Evolutionary conservation across 257 asterid genomes (phyloP).

Genomic region (Linaria vulgaris): DNA sequence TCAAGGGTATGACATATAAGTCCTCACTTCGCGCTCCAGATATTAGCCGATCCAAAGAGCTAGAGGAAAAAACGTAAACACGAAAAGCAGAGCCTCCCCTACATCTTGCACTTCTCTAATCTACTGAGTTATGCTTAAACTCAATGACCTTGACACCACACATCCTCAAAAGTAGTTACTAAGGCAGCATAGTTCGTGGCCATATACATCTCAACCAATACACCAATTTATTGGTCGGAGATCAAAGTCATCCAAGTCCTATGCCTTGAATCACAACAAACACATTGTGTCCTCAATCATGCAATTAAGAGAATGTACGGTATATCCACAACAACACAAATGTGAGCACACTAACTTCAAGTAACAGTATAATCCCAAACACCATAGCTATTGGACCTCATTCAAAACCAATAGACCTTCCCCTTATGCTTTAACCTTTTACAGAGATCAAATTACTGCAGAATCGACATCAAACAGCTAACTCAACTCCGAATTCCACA

Average conservation of each 20-base stretch:
- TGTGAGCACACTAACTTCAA: slow-evolving; percentile 1
- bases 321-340: slow-evolving; percentile 17
- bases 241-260: too few species aligned
- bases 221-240: too few species aligned
- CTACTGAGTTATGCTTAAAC: neutral
- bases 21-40: slow-evolving; percentile 13
- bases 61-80: slow-evolving; percentile 5
- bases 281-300: slow-evolving; percentile 3
- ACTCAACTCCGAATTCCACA: neutral
- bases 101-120: neutral
- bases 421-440: slow-evolving; percentile 16
- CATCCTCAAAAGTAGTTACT: too few species aligned
- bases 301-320: neutral
- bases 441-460: slow-evolving; percentile 15
- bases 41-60: neutral
- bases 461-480: too few species aligned
- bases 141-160: too few species aligned
- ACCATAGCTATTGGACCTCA: slow-evolving; percentile 15
- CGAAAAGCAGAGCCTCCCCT: slow-evolving; percentile 1
- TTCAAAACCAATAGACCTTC: slow-evolving; percentile 9
- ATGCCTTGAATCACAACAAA: too few species aligned
- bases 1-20: neutral
- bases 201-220: too few species aligned
- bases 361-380: neutral
- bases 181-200: too few species aligned